Evolutionary conservation across 495 filamentous ascomycete species (phyloP), one percentile per base, ranked within the genome.

Genomic region (Parathielavia appendiculata): DNA sequence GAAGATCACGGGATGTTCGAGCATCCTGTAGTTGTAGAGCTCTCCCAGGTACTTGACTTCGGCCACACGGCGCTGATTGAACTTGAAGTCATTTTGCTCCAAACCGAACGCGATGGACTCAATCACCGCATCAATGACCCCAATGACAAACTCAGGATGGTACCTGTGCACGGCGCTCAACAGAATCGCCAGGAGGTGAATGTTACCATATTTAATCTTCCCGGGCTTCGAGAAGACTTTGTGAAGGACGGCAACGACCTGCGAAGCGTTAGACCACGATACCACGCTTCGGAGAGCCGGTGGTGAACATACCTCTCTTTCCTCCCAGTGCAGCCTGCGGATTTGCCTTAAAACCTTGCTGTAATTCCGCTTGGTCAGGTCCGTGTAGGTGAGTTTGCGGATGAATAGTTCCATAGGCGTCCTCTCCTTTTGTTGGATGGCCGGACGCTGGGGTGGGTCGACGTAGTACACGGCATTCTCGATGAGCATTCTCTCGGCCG

Each of bases 401-500:
- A 99, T 85, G 67, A 92, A 99, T 32, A 93, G 79, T 66, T 97
- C 92, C 67, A 91, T 87, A 5, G 95, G 90, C 0, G 90, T 95
- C 50, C 92, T 83, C 71, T 99, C 92, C 69, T 97, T 97, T 69
- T 97, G 92, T 70, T 90, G 85, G 58, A 97, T 97, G 1, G 93
- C 93, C 44, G 92, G 87, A 56, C 95, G 83, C 66, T 93, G 86
- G 0, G 93, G 93, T 9, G 93, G 93, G 66, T 97, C 91, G 51
- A 99, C 93, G 67, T 96, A 97, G 71, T 99, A 99, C 58, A 97
- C 85, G 17, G 93, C 93, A 69, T 99, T 99, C 68, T 99, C 93
- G 62, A 99, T 92, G 14, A 97, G 83, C 89, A 99, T 97, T 54
- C 91, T 86, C 71, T 99, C 93, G 66, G 96, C 91, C 63, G 95